These are phyloP conservation scores for Huntiella moniliformis DNA, from an alignment of 2,329 filamentous ascomycete species.

Conservation along the genomic window DNA sequence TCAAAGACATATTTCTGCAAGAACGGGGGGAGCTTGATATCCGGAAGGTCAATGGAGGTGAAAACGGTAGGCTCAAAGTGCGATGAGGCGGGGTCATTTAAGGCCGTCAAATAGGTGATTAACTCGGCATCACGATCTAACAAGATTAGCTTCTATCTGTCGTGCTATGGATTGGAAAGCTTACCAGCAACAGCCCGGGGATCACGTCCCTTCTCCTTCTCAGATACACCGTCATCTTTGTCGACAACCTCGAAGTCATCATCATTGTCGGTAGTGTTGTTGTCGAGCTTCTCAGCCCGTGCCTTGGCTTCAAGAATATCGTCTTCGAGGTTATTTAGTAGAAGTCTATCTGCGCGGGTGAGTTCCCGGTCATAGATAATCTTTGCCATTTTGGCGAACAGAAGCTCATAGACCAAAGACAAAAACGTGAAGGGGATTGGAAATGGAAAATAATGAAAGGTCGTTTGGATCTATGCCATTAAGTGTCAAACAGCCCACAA, in stretches of 20 bases:
- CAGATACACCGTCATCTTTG: too few relatives aligned
- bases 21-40: slow-evolving; percentile 20
- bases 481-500: too few relatives aligned
- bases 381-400: neutral
- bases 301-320: slow-evolving; percentile 18
- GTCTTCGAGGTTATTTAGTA: slow-evolving; percentile 22
- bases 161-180: too few relatives aligned
- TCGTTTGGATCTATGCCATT: too few relatives aligned
- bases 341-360: slow-evolving; percentile 23
- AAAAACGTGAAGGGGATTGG: too few relatives aligned
- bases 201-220: too few relatives aligned
- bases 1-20: slow-evolving; percentile 32
- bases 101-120: slow-evolving; percentile 21
- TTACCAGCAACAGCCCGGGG: too few relatives aligned
- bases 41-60: slow-evolving; percentile 22
- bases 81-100: slow-evolving; percentile 23
- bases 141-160: neutral
- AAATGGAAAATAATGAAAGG: too few relatives aligned
- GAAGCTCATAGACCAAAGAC: too few relatives aligned
- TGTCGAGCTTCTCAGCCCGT: too few relatives aligned
- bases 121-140: slow-evolving; percentile 16
- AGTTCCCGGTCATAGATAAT: slow-evolving; percentile 23
- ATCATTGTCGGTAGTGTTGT: too few relatives aligned
- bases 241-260: too few relatives aligned
- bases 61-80: slow-evolving; percentile 30